These are phyloP conservation scores for Phytophthora hybrid DNA, from an alignment of 352 stramenopile species.

Conservation along the genomic window DNA sequence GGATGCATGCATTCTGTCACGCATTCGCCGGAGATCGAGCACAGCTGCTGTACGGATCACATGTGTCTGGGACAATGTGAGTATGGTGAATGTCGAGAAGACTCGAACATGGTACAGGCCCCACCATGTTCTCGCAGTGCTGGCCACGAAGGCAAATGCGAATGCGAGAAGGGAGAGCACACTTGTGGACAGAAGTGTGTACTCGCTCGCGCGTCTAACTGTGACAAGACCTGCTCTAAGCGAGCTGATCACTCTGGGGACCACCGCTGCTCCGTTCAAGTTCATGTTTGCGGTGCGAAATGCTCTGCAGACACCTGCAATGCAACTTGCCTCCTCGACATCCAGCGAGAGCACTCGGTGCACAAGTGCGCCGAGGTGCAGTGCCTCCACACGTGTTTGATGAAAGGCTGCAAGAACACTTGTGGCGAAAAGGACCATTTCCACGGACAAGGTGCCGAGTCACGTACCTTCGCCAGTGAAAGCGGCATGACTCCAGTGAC, in stretches of 20 bases:
- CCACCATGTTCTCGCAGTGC: conserved; percentile 43
- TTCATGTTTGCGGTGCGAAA: conserved; percentile 49
- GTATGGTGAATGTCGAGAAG: conserved; percentile 34
- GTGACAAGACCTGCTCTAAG: conserved; percentile 45
- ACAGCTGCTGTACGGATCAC: conserved; percentile 56
- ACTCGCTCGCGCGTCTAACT: conserved; percentile 46
- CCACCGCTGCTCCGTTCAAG: conserved; percentile 52
- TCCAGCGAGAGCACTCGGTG: conserved; percentile 41
- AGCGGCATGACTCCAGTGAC: conserved; percentile 7
- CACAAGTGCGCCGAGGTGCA: conserved; percentile 61
- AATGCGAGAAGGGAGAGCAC: conserved; percentile 55
- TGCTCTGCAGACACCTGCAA: conserved; percentile 47
- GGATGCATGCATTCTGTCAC: conserved; percentile 60
- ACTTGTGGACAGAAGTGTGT: conserved; percentile 51
- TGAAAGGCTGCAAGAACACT: conserved; percentile 46
- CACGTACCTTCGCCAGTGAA: conserved; percentile 13
- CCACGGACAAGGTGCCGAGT: conserved; percentile 34
- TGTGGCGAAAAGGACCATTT: conserved; percentile 60
- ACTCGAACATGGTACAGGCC: not conserved
- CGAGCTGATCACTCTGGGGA: conserved; percentile 31
- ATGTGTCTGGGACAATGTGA: conserved; percentile 41
- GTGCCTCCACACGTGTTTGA: conserved; percentile 54
- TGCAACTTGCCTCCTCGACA: conserved; percentile 45
- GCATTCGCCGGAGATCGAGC: conserved; percentile 28
- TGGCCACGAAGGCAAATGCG: conserved; percentile 59